These are phyloP conservation scores for Aspergillus quadricinctus DNA, from an alignment of 2,329 filamentous ascomycete species.

Conservation along the genomic window DNA sequence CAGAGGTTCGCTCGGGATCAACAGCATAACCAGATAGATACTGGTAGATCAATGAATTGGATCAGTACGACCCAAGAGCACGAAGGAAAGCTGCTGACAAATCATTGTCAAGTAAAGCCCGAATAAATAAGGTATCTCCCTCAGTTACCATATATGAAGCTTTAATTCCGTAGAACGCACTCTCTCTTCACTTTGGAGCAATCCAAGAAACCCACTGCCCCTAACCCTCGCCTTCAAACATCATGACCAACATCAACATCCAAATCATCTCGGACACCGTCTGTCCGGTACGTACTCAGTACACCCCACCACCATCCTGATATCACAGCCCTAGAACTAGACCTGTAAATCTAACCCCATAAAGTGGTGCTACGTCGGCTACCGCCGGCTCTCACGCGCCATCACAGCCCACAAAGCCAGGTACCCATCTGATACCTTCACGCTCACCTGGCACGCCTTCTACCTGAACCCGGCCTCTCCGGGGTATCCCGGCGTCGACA, in stretches of 20 bases:
- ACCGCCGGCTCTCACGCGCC: slow-evolving; percentile 67
- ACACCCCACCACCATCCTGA: background rate
- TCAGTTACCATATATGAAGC: background rate
- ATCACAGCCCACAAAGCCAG: slow-evolving; percentile 62
- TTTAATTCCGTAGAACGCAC: background rate
- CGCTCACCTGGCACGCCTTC: slow-evolving; percentile 71
- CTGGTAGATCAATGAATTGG: background rate
- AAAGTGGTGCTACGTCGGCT: slow-evolving; percentile 70
- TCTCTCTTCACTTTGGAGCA: background rate
- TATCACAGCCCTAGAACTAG: background rate
- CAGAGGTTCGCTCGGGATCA: background rate
- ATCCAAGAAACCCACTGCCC: no score
- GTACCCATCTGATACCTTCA: slow-evolving; percentile 67
- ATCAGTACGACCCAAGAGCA: background rate
- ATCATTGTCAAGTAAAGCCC: background rate
- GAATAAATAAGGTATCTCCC: background rate
- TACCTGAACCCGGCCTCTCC: slow-evolving; percentile 69
- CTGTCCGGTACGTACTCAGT: slow-evolving; percentile 53
- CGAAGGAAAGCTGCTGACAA: background rate
- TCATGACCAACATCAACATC: slow-evolving; percentile 72
- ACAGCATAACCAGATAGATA: slow-evolving; percentile 4
- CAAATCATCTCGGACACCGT: slow-evolving; percentile 76
- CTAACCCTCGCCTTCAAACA: slow-evolving; percentile 14
- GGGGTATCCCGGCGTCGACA: slow-evolving; percentile 46
- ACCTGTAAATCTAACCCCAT: background rate